Evolutionary conservation across 441 rosid species (phyloP).

Genomic region (Corymbia calophylla): DNA sequence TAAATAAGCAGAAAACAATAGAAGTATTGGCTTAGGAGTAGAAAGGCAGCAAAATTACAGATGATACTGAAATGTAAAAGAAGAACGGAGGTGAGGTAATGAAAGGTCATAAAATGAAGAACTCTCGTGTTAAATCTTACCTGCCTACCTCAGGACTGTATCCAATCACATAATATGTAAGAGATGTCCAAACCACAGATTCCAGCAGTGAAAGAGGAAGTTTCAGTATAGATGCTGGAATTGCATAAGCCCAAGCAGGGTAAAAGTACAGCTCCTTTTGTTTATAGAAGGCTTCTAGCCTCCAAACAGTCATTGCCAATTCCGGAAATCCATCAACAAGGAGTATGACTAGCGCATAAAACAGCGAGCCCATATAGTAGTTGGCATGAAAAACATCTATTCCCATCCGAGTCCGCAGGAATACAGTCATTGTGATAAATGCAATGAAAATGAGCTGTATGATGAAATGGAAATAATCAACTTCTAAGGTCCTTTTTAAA

Average conservation of each 20-base stretch:
- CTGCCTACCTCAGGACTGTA: conserved; percentile 42
- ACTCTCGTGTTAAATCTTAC: conserved; percentile 16
- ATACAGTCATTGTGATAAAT: conserved; percentile 41
- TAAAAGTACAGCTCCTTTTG: conserved; percentile 36
- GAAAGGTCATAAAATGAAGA: not conserved
- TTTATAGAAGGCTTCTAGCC: conserved; percentile 41
- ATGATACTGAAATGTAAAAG: not conserved
- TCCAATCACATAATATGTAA: conserved; percentile 43
- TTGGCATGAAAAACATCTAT: conserved; percentile 30
- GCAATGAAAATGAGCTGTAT: conserved; percentile 35
- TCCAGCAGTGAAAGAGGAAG: conserved; percentile 38
- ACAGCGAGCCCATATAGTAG: conserved; percentile 41
- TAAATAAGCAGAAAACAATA: not conserved
- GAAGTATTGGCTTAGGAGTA: not conserved
- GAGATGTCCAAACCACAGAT: conserved; percentile 32
- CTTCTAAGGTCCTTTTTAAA: not conserved
- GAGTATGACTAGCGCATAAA: conserved; percentile 27
- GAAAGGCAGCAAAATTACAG: not conserved
- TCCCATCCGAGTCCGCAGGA: conserved; percentile 35
- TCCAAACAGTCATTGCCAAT: conserved; percentile 25
- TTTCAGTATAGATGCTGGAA: conserved; percentile 34
- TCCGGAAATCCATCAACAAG: conserved; percentile 40
- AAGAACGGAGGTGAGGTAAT: not conserved
- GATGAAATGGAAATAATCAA: not conserved
- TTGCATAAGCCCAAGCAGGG: conserved; percentile 58